Evolutionary conservation across 257 asterid species (phyloP).

Genomic region (Cruciata laevipes): DNA sequence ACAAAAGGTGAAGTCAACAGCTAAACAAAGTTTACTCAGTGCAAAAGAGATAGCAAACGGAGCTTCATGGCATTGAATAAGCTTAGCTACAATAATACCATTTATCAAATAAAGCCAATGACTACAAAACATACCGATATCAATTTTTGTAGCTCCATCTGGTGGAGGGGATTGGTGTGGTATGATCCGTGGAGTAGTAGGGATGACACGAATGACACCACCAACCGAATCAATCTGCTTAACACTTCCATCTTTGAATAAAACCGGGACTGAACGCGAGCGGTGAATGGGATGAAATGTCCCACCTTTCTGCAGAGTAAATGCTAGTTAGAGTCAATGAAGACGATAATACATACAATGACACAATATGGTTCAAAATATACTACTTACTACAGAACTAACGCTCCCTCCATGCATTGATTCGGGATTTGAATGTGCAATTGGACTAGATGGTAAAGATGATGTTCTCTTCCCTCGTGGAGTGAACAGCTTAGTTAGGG

Average conservation of each 20-base stretch:
- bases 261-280: constrained; percentile 71
- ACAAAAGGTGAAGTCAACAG: too few species aligned
- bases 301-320: constrained; percentile 50
- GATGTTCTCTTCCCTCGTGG: constrained; percentile 60
- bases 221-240: constrained; percentile 54
- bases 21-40: too few species aligned
- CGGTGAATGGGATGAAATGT: constrained; percentile 54
- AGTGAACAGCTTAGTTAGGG: constrained; percentile 56
- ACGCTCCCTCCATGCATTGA: constrained; percentile 56
- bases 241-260: constrained; percentile 49
- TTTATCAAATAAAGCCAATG: not conserved
- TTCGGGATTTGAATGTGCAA: constrained; percentile 76
- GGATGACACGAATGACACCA: constrained; percentile 59
- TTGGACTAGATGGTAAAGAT: constrained; percentile 65
- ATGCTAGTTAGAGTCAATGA: constrained; percentile 17
- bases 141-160: constrained; percentile 27
- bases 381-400: constrained; percentile 43
- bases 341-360: not conserved
- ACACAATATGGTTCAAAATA: not conserved
- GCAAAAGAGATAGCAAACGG: not conserved
- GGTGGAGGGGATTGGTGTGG: constrained; percentile 33
- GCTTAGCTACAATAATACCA: not conserved
- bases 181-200: constrained; percentile 44
- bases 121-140: constrained; percentile 29
- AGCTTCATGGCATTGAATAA: not conserved